Conservation (phyloP, 306 rosid genomes). For the Trifolium pratense region DNA sequence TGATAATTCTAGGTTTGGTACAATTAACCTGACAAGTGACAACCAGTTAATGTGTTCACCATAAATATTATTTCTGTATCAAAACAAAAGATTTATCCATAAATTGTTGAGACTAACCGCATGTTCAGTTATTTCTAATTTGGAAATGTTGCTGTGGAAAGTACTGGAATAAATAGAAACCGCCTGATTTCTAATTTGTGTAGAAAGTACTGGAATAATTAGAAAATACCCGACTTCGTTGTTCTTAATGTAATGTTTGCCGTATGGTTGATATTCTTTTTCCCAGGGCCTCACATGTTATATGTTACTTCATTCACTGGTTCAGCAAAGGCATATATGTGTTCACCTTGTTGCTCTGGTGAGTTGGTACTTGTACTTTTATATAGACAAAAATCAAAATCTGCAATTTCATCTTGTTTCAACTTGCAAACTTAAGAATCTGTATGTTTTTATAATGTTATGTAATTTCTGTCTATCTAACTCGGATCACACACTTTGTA, state of each 20-base stretch:
- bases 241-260: constrained; percentile 34
- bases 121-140: constrained; percentile 3
- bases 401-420: constrained; percentile 19
- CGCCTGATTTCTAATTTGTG: constrained; percentile 12
- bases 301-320: constrained; percentile 84
- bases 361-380: constrained; percentile 47
- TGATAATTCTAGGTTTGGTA: neutral
- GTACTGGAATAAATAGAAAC: constrained; percentile 26
- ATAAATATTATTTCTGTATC: neutral
- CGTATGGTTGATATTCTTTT: constrained; percentile 38
- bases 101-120: neutral
- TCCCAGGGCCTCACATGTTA: constrained; percentile 77
- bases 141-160: neutral
- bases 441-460: neutral
- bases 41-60: neutral
- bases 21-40: neutral
- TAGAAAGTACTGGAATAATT: constrained; percentile 22
- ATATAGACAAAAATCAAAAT: constrained; percentile 31
- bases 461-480: too few relatives aligned
- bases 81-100: neutral
- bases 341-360: constrained; percentile 84
- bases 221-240: constrained; percentile 25
- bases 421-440: constrained; percentile 21
- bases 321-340: constrained; percentile 85
- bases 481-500: too few relatives aligned